phyloP scores from a whole-genome alignment of 1,284 basidiomycete species.

The Cryptococcus depauperatus region DNA sequence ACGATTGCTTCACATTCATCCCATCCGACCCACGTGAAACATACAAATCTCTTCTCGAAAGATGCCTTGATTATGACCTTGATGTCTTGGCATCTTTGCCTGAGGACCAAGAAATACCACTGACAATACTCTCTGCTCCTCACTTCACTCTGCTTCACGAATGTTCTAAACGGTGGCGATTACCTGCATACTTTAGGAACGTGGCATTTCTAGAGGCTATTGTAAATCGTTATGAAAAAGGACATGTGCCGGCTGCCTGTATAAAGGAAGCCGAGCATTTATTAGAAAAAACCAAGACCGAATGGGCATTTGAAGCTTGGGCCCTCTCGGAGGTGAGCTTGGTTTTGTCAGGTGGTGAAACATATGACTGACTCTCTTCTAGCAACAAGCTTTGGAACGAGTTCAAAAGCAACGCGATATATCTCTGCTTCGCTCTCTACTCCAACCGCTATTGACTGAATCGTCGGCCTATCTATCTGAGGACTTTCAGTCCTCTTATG shows the following conservation, averaged over 20 bases:
- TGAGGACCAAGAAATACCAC: constrained; percentile 90
- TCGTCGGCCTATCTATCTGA: constrained; percentile 48
- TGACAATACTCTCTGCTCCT: constrained; percentile 76
- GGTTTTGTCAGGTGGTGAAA: not conserved
- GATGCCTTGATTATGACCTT: constrained; percentile 77
- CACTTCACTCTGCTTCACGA: constrained; percentile 81
- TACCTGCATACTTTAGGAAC: constrained; percentile 68
- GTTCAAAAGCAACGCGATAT: constrained; percentile 21
- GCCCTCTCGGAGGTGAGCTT: constrained; percentile 66
- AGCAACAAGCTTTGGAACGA: constrained; percentile 22
- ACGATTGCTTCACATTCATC: constrained; percentile 55
- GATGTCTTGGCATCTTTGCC: constrained; percentile 83
- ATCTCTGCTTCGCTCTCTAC: constrained; percentile 24
- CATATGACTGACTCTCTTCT: constrained; percentile 4
- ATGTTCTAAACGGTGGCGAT: constrained; percentile 76
- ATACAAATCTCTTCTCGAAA: constrained; percentile 75
- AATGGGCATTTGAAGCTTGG: constrained; percentile 69
- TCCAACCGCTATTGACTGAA: constrained; percentile 16
- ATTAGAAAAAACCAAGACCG: constrained; percentile 61
- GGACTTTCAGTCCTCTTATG: constrained; percentile 61
- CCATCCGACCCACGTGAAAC: constrained; percentile 78
- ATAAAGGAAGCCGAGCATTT: constrained; percentile 77
- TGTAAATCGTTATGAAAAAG: constrained; percentile 75
- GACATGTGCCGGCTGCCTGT: constrained; percentile 88
- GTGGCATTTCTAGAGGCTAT: constrained; percentile 81